phyloP scores from a whole-genome alignment of 306 rosid genomes.

The Vigna hirtella region DNA sequence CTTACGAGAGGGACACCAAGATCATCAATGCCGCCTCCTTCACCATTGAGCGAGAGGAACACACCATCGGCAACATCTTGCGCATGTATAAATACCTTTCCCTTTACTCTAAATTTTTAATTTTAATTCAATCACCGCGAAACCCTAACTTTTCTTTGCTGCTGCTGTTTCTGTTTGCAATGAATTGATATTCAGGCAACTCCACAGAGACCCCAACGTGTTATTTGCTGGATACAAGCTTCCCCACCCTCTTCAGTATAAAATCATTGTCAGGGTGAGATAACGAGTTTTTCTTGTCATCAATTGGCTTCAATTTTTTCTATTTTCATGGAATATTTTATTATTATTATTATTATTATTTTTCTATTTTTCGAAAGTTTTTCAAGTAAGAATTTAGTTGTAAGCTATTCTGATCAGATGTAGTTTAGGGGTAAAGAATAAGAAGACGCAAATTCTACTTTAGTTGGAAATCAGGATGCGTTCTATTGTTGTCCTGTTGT shows the following conservation, averaged over 20 bases:
- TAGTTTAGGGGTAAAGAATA: not conserved
- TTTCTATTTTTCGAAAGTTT: not conserved
- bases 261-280: conserved; percentile 74
- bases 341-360: too few species aligned
- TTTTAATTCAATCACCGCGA: not conserved
- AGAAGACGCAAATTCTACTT: not conserved
- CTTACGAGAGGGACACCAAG: conserved; percentile 95
- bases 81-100: conserved; percentile 65
- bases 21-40: conserved; percentile 88
- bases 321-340: not conserved
- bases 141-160: conserved; percentile 20
- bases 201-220: conserved; percentile 85
- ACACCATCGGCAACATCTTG: conserved; percentile 86
- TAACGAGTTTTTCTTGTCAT: too few species aligned
- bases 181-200: conserved; percentile 61
- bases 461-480: not conserved
- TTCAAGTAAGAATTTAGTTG: not conserved
- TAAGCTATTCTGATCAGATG: not conserved
- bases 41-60: conserved; percentile 91
- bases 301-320: not conserved
- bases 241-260: conserved; percentile 96
- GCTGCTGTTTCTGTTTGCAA: not conserved
- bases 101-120: not conserved
- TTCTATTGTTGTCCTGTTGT: too few species aligned
- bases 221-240: conserved; percentile 93